Evolutionary conservation across 495 filamentous ascomycete species (phyloP), one percentile per base, ranked within the genome.

Genomic region (Tuber indicum): DNA sequence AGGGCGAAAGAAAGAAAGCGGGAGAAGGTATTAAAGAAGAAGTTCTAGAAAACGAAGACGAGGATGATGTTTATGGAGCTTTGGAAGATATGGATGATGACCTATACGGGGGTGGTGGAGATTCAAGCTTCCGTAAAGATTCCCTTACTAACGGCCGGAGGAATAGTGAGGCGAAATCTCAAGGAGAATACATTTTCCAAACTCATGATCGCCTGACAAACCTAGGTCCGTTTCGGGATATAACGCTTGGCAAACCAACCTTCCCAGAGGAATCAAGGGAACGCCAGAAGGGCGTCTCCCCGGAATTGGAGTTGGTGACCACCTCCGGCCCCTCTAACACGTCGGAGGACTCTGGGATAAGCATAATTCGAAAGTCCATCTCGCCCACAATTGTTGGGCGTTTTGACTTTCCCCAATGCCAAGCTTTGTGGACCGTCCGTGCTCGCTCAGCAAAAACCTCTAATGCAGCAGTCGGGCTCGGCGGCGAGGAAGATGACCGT

Each of bases 161-260:
- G 46, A 74, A 44, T 10, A 62, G 74, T 14, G 81, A 74, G 52
- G 45, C 52, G 14, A 82, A 81, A 44, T 70, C 77, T 16, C 79
- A 83, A 36, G 90, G 89, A 26, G 90, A 91, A 72, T 92, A 94
- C 76, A 85, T 85, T 49, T 95, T 98, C 79, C 88, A 88, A 72
- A 84, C 96, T 43, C 90, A 95, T 79, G 96, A 98, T 84, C 86
- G 85, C 36, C 86, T 98, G 39, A 81, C 89, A 26, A 97, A 90
- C 82, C 87, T 94, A 73, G 96, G 90, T 0, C 93, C 94, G 23
- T 89, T 97, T 75, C 89, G 88, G 74, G 91, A 92, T 77, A 84
- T 94, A 72, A 89, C 91, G 3, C 85, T 93, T 70, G 91, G 92
- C 44, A 86, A 86, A 74, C 84, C 88, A 23, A 78, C 80, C 21